Evolutionary conservation across 441 rosid genomes (phyloP).

Genomic region (Syzygium malaccense): DNA sequence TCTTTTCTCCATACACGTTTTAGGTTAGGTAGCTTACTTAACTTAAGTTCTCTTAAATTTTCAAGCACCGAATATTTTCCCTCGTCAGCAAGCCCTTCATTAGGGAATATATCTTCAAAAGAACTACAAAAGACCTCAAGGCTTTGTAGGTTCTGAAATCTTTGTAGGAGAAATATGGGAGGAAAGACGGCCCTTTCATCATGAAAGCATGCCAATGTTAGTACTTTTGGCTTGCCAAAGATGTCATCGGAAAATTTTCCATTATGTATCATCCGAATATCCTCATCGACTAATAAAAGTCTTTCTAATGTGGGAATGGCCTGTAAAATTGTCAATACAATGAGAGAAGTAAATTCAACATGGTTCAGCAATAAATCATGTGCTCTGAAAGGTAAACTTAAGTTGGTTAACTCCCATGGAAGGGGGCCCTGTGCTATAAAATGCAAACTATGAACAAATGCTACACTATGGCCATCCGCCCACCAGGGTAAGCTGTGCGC

Average conservation of each 20-base stretch:
- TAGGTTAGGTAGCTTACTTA: not conserved
- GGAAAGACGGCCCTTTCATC: not conserved
- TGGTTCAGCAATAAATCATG: not conserved
- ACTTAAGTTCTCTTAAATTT: not conserved
- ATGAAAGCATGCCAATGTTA: not conserved
- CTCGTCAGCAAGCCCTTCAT: not conserved
- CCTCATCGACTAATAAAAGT: not conserved
- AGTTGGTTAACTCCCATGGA: fast-evolving
- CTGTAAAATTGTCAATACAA: not conserved
- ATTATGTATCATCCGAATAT: not conserved
- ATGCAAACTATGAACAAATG: fast-evolving
- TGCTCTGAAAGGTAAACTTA: fast-evolving
- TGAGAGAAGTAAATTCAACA: not conserved
- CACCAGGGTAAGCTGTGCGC: fast-evolving
- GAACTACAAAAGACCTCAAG: not conserved
- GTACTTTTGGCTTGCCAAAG: not conserved
- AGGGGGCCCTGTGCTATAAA: fast-evolving
- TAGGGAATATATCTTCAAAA: not conserved
- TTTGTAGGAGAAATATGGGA: not conserved
- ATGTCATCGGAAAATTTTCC: not conserved
- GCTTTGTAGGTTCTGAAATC: not conserved
- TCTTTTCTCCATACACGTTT: not conserved
- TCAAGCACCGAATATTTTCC: not conserved
- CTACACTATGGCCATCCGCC: not conserved
- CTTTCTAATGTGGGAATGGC: not conserved